Evolutionary conservation across 176 grass and related monocot genomes (phyloP).

Genomic region (Dendrocalamus sinicus): DNA sequence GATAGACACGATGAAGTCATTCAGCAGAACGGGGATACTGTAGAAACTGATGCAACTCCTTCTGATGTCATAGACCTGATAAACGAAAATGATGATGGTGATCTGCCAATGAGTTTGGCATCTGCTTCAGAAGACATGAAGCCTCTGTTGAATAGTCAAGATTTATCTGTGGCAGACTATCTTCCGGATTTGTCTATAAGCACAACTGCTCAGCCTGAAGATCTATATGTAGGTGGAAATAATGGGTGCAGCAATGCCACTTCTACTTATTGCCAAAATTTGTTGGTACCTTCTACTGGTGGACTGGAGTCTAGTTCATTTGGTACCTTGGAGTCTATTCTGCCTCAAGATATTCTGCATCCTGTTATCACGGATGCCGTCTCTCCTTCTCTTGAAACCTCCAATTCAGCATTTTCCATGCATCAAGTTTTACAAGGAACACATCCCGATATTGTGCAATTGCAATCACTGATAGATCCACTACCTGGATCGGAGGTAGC

Average conservation of each 20-base stretch:
- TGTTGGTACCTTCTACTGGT: slow-evolving; percentile 15
- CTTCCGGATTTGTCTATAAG: slow-evolving; percentile 38
- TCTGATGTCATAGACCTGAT: slow-evolving; percentile 73
- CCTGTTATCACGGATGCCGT: slow-evolving; percentile 54
- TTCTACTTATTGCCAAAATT: slow-evolving; percentile 48
- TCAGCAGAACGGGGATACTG: slow-evolving; percentile 31
- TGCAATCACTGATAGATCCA: slow-evolving; percentile 43
- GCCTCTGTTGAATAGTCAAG: slow-evolving; percentile 60
- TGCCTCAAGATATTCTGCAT: slow-evolving; percentile 57
- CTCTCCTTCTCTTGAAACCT: slow-evolving; percentile 61
- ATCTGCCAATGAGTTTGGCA: slow-evolving; percentile 40
- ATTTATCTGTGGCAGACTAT: slow-evolving; percentile 45
- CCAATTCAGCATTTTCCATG: slow-evolving; percentile 37
- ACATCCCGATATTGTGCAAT: slow-evolving; percentile 27
- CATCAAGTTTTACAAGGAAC: slow-evolving; percentile 46
- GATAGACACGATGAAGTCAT: slow-evolving; percentile 41
- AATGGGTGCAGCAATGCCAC: slow-evolving; percentile 29
- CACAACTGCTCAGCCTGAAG: slow-evolving; percentile 23
- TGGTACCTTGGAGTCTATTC: slow-evolving; percentile 76
- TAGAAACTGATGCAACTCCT: slow-evolving; percentile 42
- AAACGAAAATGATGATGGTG: slow-evolving; percentile 55
- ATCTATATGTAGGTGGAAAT: slow-evolving; percentile 38
- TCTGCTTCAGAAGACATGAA: slow-evolving; percentile 70
- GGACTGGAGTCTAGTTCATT: slow-evolving; percentile 44
- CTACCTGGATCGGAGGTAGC: slow-evolving; percentile 36